Evolutionary conservation across 805 yeast genomes (phyloP).

Genomic region (Kazachstania africana): DNA sequence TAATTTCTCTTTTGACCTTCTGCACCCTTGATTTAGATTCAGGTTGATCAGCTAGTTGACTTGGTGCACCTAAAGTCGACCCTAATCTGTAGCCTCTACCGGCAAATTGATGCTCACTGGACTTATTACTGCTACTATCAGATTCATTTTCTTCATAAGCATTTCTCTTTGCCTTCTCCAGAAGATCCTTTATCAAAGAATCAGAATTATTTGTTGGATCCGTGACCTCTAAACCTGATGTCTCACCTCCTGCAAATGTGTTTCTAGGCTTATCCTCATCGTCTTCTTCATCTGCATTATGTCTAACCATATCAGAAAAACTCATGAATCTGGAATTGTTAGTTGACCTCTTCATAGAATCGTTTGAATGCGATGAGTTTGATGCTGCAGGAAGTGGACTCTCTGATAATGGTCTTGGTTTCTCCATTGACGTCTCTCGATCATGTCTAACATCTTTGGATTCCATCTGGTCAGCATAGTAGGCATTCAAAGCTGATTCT

Average conservation of each 20-base stretch:
- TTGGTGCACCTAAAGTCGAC: slow-evolving; percentile 23
- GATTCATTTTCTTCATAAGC: slow-evolving; percentile 30
- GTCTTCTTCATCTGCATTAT: slow-evolving; percentile 29
- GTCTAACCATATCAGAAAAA: slow-evolving; percentile 29
- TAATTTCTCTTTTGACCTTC: slow-evolving; percentile 67
- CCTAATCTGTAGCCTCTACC: slow-evolving; percentile 35
- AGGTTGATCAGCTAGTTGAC: slow-evolving; percentile 23
- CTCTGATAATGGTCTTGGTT: not conserved
- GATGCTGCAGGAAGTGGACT: not conserved
- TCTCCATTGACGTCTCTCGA: not conserved
- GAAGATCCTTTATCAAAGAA: slow-evolving; percentile 40
- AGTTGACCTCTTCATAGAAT: not conserved
- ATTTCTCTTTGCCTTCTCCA: slow-evolving; percentile 57
- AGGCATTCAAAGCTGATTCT: slow-evolving; percentile 21
- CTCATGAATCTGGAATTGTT: slow-evolving; percentile 28
- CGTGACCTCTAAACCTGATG: slow-evolving; percentile 69
- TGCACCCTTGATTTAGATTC: slow-evolving; percentile 22
- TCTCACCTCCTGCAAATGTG: slow-evolving; percentile 56
- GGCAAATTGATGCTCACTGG: slow-evolving; percentile 20
- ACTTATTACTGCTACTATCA: slow-evolving; percentile 16
- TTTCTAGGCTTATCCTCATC: slow-evolving; percentile 49
- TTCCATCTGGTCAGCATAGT: slow-evolving; percentile 10
- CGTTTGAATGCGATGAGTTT: not conserved
- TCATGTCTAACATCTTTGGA: not conserved
- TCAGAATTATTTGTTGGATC: slow-evolving; percentile 49